A percentile compares a stretch with the other conserved stretches of the same genome.
Evolutionary conservation across 2,329 filamentous ascomycete species (phyloP).

Genomic region (Cadophora gregata): DNA sequence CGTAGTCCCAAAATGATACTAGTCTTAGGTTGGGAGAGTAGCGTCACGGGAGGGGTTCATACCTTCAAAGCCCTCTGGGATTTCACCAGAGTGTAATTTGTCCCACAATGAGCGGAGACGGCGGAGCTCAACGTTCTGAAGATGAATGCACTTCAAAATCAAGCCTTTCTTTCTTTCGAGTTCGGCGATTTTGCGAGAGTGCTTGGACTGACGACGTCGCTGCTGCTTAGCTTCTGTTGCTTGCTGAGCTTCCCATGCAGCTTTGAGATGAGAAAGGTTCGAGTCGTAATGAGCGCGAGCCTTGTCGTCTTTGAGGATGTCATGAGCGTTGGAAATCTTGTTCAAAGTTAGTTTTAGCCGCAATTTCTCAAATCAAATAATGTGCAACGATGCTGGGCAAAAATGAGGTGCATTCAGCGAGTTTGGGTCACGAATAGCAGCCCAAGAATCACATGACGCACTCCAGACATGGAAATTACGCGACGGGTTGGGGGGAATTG

Average conservation of each 20-base stretch:
- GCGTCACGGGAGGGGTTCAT: neutral
- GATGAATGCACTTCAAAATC: neutral
- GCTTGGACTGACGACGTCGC: neutral
- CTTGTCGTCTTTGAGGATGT: constrained; percentile 10
- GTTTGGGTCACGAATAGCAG: neutral
- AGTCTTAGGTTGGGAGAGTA: neutral
- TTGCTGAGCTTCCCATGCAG: constrained; percentile 17
- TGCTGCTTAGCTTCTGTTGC: constrained; percentile 14
- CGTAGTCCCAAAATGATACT: neutral
- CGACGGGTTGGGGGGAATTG: neutral
- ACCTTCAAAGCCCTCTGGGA: constrained; percentile 20
- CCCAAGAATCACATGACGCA: neutral
- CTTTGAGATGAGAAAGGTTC: neutral
- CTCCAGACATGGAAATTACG: neutral
- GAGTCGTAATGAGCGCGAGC: neutral
- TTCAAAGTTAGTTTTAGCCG: constrained; percentile 2
- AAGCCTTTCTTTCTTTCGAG: constrained; percentile 12
- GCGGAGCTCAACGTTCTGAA: neutral
- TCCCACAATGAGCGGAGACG: constrained; percentile 4
- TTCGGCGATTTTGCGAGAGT: neutral
- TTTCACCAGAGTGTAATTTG: neutral
- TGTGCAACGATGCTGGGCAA: neutral
- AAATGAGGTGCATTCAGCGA: neutral
- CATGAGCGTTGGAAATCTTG: constrained; percentile 6
- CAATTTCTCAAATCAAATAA: neutral